Evolutionary conservation across 2,329 filamentous ascomycete genomes (phyloP).

Genomic region (Pseudogymnoascus sp.): DNA sequence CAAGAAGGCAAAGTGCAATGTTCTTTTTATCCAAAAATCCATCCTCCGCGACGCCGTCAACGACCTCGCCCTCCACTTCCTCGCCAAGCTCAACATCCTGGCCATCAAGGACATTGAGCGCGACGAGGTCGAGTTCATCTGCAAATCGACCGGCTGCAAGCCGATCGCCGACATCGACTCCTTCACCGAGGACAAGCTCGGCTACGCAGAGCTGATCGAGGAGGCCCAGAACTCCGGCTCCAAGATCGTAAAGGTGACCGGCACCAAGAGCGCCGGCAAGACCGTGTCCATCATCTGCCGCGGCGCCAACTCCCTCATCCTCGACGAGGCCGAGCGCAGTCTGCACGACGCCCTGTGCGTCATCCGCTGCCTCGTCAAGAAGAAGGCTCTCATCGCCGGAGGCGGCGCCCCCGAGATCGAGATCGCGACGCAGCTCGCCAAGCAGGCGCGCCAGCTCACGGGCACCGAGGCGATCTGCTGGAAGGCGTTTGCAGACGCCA

Average conservation of each 20-base stretch:
- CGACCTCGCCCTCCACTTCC: conserved; percentile 92
- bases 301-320: conserved; percentile 85
- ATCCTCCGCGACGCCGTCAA: conserved; percentile 97
- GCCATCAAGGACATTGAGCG: conserved; percentile 97
- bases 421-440: conserved; percentile 77
- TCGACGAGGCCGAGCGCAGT: conserved; percentile 94
- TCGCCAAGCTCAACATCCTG: conserved; percentile 92
- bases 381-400: conserved; percentile 97
- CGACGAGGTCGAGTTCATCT: conserved; percentile 98
- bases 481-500: conserved; percentile 96
- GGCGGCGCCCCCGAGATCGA: conserved; percentile 96
- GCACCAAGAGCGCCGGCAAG: conserved; percentile 74
- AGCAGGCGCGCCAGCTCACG: conserved; percentile 71
- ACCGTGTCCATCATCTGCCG: conserved; percentile 92
- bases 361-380: conserved; percentile 95
- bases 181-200: conserved; percentile 97
- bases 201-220: conserved; percentile 85
- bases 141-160: conserved; percentile 98
- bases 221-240: conserved; percentile 81
- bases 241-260: conserved; percentile 89
- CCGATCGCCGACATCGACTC: conserved; percentile 97
- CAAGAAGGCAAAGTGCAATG: conserved; percentile 99
- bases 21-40: conserved; percentile 95
- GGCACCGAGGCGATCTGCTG: conserved; percentile 97
- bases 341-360: conserved; percentile 97